Percentiles rank a stretch among this genome's conserved stretches.
phyloP scores from a whole-genome alignment of 2,329 filamentous ascomycete genomes.

The Fusarium sp. region DNA sequence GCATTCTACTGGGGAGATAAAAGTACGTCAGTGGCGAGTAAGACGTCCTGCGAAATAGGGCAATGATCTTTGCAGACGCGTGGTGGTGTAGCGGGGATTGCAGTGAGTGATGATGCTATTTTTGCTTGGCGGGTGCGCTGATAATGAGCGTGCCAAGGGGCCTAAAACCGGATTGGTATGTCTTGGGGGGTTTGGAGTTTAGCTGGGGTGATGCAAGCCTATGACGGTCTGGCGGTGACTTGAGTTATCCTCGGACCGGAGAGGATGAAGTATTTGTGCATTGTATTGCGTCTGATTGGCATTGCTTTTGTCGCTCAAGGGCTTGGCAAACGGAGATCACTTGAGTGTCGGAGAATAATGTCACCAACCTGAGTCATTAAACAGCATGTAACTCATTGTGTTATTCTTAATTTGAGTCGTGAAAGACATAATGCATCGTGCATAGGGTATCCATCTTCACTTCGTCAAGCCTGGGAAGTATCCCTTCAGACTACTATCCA shows the following conservation, averaged over 20 bases:
- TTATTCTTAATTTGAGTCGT: not conserved
- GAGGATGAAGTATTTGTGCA: not conserved
- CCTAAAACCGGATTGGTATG: conserved; percentile 23
- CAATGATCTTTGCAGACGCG: not conserved
- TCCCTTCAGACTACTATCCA: conserved; percentile 32
- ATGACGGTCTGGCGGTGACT: not conserved
- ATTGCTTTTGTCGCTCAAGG: not conserved
- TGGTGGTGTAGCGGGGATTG: not conserved
- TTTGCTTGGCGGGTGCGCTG: conserved; percentile 27
- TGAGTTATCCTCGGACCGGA: not conserved
- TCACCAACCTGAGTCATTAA: not conserved
- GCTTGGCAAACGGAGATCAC: not conserved
- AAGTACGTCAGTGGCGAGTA: conserved; percentile 31
- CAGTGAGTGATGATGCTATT: conserved; percentile 20
- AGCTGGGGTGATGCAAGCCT: not conserved
- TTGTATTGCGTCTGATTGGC: not conserved
- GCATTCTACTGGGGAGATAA: not conserved
- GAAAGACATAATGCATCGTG: not conserved
- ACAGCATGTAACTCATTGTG: not conserved
- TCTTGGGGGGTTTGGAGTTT: not conserved
- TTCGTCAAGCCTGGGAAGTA: conserved; percentile 37
- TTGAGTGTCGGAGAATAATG: not conserved
- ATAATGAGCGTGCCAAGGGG: conserved; percentile 20
- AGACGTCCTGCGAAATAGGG: not conserved
- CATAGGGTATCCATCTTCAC: not conserved